A percentile compares a stretch with the other conserved stretches of the same genome.
Evolutionary conservation across 2,329 filamentous ascomycete genomes (phyloP).

Genomic region (Cytospora schulzeri): DNA sequence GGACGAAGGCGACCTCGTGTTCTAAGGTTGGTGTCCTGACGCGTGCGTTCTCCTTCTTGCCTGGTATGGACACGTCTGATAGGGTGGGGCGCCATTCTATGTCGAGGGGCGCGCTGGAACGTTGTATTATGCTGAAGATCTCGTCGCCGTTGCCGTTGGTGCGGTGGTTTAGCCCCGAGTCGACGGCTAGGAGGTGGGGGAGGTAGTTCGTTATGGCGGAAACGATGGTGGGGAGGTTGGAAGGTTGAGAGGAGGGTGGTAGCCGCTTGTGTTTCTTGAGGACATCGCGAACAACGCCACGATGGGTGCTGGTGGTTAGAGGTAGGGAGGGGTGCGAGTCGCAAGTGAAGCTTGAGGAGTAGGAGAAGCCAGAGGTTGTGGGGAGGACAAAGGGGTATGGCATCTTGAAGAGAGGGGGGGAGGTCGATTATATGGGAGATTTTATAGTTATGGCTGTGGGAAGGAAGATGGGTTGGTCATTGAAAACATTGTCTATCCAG

Average conservation of each 20-base stretch:
- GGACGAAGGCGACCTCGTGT: slow-evolving; percentile 78
- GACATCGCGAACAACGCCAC: slow-evolving; percentile 78
- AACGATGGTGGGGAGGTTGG: slow-evolving; percentile 71
- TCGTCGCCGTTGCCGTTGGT: slow-evolving; percentile 52
- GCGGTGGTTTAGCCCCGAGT: slow-evolving; percentile 66
- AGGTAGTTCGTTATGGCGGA: slow-evolving; percentile 75
- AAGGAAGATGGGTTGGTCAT: background rate
- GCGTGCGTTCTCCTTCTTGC: slow-evolving; percentile 63
- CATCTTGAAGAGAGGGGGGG: slow-evolving; percentile 57
- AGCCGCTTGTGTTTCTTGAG: slow-evolving; percentile 90
- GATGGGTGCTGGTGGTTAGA: slow-evolving; percentile 77
- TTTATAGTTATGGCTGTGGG: background rate
- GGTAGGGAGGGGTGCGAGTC: slow-evolving; percentile 88
- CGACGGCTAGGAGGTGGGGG: slow-evolving; percentile 79
- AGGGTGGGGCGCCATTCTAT: slow-evolving; percentile 87
- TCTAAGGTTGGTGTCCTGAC: slow-evolving; percentile 73
- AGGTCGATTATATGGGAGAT: background rate
- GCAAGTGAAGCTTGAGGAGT: slow-evolving; percentile 75
- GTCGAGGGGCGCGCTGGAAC: slow-evolving; percentile 60
- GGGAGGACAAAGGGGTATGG: slow-evolving; percentile 87
- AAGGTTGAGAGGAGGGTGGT: slow-evolving; percentile 67
- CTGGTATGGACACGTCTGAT: slow-evolving; percentile 63
- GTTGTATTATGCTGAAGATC: slow-evolving; percentile 59
- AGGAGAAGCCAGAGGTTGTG: slow-evolving; percentile 85
- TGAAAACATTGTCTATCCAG: background rate